Base-by-base conservation (phyloP, 345 rosid genomes). In the Ceriops tagal region DNA sequence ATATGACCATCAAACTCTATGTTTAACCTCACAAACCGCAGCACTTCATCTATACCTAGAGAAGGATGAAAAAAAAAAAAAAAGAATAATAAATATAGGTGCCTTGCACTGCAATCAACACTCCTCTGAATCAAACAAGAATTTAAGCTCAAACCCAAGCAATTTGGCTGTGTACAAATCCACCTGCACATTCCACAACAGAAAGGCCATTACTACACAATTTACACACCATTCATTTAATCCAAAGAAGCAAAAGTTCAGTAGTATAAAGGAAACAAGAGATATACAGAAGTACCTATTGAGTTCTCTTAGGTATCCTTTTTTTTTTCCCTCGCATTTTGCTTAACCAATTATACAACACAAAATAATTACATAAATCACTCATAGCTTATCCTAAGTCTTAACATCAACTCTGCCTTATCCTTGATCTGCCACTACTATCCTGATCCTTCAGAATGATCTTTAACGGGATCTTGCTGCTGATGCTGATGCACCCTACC, bases 401-500 rank as follows among this genome's bases (percentile, higher is more conserved):
- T 15, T 76, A 74, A 71, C 81, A 72, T 53, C 76, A 67, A 82
- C 71, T 80, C 49, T 49, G 28, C 58, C 77, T 73, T 68, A 63
- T 70, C 63, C 63, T 59, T 10, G 70, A 72, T 69, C 67, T 63
- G 58, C 68, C 69, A 77, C 79, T 64, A 88, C 83, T 83, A 91
- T 61, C 88, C 93, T 19, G 96, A 92, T 32, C 86, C 97, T 83
- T 86, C 92, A 68, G 98, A 90, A 72, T 92, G 89, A 84, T 90
- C 97, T 69, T 90, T 86, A 22, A 70, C 78, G 67, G 86, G 83
- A 58, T 85, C 81, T 56, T 81, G 86, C 49, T 27, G 59, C 59
- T 55, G 83, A 72, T 80, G 88, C 37, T 77, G 85, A 4, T 74
- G 83, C 74, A 77, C 71, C 75, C 87, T 85, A 64, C 76, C 87